Percentiles rank a stretch among this genome's conserved stretches.
These are phyloP conservation scores for Lepidium sativum DNA, from an alignment of 345 rosid species.

Conservation along the genomic window DNA sequence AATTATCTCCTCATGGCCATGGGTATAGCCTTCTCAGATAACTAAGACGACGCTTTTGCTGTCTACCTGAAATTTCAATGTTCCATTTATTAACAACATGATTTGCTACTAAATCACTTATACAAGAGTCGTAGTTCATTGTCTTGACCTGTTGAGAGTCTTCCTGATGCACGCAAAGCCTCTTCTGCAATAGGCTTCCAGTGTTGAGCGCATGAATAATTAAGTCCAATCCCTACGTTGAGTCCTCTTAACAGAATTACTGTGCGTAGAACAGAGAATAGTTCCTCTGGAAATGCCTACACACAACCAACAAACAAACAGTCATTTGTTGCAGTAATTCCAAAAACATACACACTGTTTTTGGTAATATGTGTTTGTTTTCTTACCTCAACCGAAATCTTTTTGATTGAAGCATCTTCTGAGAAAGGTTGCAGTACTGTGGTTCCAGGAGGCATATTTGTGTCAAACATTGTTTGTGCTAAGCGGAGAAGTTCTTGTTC, in stretches of 20 bases:
- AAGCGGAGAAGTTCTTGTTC: slow-evolving; percentile 59
- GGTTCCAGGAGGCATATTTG: slow-evolving; percentile 78
- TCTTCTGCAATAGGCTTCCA: slow-evolving; percentile 90
- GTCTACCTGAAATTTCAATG: slow-evolving; percentile 11
- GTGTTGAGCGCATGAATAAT: slow-evolving; percentile 79
- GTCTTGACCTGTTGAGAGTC: slow-evolving; percentile 44
- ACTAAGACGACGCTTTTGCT: slow-evolving; percentile 4
- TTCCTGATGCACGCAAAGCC: slow-evolving; percentile 58
- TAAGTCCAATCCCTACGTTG: slow-evolving; percentile 81
- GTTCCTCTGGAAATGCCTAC: slow-evolving; percentile 88
- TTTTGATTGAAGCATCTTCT: slow-evolving; percentile 72
- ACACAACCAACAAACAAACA: slow-evolving; percentile 1
- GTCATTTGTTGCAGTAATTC: neutral
- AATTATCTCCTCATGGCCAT: neutral
- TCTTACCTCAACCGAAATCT: slow-evolving; percentile 66
- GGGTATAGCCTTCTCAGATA: slow-evolving; percentile 9
- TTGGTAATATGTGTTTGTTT: neutral
- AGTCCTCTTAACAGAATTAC: slow-evolving; percentile 86
- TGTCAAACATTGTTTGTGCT: slow-evolving; percentile 86
- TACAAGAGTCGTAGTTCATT: neutral
- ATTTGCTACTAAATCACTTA: neutral
- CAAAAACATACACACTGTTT: neutral
- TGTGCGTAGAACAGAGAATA: slow-evolving; percentile 83
- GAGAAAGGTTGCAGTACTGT: slow-evolving; percentile 74
- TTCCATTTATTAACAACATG: neutral